Conservation (phyloP, 139 green algal species). For the Picochlorum sp. region DNA sequence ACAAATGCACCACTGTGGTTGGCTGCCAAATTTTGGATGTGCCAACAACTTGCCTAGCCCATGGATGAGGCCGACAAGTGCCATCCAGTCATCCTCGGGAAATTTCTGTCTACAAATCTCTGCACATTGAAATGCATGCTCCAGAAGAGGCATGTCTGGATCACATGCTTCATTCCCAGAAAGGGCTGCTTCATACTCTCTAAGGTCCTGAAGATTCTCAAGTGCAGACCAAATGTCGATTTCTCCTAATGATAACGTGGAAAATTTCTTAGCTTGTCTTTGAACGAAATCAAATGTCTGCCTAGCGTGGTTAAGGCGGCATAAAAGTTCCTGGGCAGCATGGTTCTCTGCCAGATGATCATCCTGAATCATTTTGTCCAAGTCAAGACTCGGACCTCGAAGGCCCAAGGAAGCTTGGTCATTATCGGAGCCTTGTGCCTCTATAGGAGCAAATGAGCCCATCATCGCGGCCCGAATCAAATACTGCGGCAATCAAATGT, state of each 20-base stretch:
- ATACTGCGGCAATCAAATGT: no score
- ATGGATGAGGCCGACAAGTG: conserved; percentile 72
- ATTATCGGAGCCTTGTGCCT: no score
- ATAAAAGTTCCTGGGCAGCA: conserved; percentile 65
- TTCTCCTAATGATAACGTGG: conserved; percentile 36
- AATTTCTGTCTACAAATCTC: conserved; percentile 60
- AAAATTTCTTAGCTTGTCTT: conserved; percentile 35
- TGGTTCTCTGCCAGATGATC: conserved; percentile 37
- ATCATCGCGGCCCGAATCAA: no score
- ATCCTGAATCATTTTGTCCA: background rate
- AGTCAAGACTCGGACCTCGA: no score
- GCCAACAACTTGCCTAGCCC: conserved; percentile 74
- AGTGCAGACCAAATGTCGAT: conserved; percentile 73
- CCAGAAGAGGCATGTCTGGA: conserved; percentile 53
- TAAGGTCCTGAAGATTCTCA: conserved; percentile 48
- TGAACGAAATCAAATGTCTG: conserved; percentile 82
- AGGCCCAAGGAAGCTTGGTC: no score
- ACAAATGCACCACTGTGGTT: conserved; percentile 80
- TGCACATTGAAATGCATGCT: conserved; percentile 61
- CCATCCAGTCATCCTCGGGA: conserved; percentile 72
- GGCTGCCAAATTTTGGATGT: conserved; percentile 54
- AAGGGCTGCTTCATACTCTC: conserved; percentile 65
- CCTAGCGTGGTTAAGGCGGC: conserved; percentile 68
- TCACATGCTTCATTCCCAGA: conserved; percentile 28
- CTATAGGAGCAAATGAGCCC: no score